A percentile compares a stretch with the other conserved stretches of the same genome.
phyloP scores from a whole-genome alignment of 2,329 filamentous ascomycete species.

The Myriosclerotinia scirpicola region DNA sequence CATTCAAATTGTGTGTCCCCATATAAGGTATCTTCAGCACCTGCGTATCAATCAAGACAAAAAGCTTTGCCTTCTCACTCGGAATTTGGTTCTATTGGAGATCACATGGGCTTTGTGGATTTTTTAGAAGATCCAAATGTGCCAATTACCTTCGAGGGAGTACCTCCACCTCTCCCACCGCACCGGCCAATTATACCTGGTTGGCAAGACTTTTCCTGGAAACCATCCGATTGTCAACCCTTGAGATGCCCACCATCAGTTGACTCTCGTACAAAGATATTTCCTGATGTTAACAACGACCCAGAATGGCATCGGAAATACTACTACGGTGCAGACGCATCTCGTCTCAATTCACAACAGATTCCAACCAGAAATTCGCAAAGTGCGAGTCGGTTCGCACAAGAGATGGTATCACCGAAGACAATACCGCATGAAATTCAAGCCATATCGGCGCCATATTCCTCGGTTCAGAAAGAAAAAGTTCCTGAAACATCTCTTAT shows the following conservation, averaged over 20 bases:
- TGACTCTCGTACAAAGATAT: neutral
- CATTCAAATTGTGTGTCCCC: neutral
- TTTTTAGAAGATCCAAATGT: slow-evolving; percentile 19
- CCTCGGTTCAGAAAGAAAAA: neutral
- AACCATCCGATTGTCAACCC: neutral
- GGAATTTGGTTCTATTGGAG: neutral
- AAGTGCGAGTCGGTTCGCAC: neutral
- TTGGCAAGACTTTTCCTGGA: slow-evolving; percentile 23
- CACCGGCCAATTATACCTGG: slow-evolving; percentile 16
- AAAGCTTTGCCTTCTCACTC: neutral
- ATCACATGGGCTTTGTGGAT: slow-evolving; percentile 11
- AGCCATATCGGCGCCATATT: slow-evolving; percentile 8
- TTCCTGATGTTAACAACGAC: neutral
- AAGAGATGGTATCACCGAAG: slow-evolving; percentile 22
- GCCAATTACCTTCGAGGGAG: slow-evolving; percentile 9
- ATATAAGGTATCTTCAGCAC: neutral
- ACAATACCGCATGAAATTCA: slow-evolving; percentile 23
- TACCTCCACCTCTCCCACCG: slow-evolving; percentile 16
- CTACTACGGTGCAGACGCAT: neutral
- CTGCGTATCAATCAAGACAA: neutral
- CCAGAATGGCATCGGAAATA: slow-evolving; percentile 20
- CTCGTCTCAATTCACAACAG: neutral
- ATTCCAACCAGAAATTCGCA: neutral
- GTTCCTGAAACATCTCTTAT: neutral
- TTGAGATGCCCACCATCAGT: neutral